Evolutionary conservation across 1,139 yeast genomes (phyloP).

Genomic region (Geotrichum macrosporum): DNA sequence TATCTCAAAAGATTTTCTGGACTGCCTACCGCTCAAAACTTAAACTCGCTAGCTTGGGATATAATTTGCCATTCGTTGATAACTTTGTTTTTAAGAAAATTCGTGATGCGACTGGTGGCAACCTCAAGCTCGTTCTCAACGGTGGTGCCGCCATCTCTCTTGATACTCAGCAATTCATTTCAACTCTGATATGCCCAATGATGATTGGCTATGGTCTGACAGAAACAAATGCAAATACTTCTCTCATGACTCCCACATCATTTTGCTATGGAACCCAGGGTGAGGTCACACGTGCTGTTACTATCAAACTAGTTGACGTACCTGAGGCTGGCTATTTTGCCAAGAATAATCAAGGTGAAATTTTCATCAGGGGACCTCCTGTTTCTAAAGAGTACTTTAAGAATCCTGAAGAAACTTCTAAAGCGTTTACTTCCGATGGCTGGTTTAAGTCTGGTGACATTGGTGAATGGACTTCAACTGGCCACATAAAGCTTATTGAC

Average conservation of each 20-base stretch:
- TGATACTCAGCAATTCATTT: constrained; percentile 81
- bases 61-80: constrained; percentile 68
- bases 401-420: constrained; percentile 75
- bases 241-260: constrained; percentile 60
- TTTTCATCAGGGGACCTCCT: constrained; percentile 70
- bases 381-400: constrained; percentile 75
- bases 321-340: constrained; percentile 91
- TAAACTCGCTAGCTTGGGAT: constrained; percentile 53
- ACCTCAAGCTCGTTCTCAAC: constrained; percentile 64
- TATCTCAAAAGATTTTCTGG: constrained; percentile 85
- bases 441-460: constrained; percentile 99
- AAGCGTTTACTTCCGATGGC: constrained; percentile 74
- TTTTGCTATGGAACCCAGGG: constrained; percentile 78
- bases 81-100: constrained; percentile 78
- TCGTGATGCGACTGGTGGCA: constrained; percentile 94
- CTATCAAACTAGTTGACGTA: constrained; percentile 87
- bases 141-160: constrained; percentile 92
- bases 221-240: constrained; percentile 88
- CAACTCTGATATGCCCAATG: constrained; percentile 79
- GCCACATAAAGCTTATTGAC: constrained; percentile 80
- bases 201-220: constrained; percentile 95
- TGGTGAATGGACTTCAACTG: constrained; percentile 84
- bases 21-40: constrained; percentile 71
- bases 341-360: constrained; percentile 89
- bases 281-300: constrained; percentile 73